Base-by-base conservation (phyloP, 2,329 filamentous ascomycete genomes). In the Trichoderma koningii region DNA sequence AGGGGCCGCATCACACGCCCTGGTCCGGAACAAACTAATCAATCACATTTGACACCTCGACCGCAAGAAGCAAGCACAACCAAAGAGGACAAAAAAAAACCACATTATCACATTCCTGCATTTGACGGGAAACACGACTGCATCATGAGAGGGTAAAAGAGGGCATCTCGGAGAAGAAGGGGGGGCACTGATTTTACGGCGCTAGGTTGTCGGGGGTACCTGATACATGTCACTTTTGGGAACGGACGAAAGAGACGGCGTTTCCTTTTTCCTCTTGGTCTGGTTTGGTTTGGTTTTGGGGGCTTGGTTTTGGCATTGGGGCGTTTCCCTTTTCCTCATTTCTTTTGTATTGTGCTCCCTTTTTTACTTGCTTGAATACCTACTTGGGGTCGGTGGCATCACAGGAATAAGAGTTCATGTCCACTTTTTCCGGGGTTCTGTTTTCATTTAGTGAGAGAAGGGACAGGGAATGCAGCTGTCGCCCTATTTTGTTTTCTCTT, bases 211-310 rank as follows among this genome's bases (percentile, higher is more conserved):
- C 17, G 10, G 28, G 50, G 28, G 10, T 12, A 38, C 34, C 2
- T 4, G 34, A 38, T 38, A 12, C 34, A 38, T 38, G 34, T 12
- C 23, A 23, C 23, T 52, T 34, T 19, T 19, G 50, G 30, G 50
- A 26, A 30, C 23, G 50, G 30, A 52, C 50, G 50, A 52, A 52
- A 52, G 50, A 52, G n/a, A 52, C 26, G 50, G 50, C 28, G 30
- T 52, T 14, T 50, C 3, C 26, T 26, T 50, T 12, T 52, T 19
- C 9, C 34, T 51, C 10, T 10, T 38, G 34, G 10, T 10, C 14
- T 38, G 34, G 26, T 30, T 52, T 23, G 21, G 21, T 23, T 23
- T 52, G 19, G 28, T 17, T 34, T 52, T 5, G 30, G 47, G 47
- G 47, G 23, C 26, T 15, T 50, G 17, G 26, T 52, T 52, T 34